Conservation (phyloP, 352 stramenopile genomes). For the Globisporangium mamillatum region DNA sequence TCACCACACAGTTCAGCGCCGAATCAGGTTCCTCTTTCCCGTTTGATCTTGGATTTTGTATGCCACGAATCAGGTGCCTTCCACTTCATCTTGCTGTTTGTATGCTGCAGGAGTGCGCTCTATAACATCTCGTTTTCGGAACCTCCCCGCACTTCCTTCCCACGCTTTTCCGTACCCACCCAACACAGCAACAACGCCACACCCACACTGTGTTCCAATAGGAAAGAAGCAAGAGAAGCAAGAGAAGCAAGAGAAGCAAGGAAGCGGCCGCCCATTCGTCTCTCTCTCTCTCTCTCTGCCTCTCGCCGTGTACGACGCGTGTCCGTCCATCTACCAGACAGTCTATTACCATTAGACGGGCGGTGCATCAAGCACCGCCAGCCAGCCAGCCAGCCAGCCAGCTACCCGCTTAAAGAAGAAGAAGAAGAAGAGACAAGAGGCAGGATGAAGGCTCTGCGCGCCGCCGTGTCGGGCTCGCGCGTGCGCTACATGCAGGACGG, state of each 20-base stretch:
- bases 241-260: not conserved
- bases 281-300: slow-evolving; percentile 4
- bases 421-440: not conserved
- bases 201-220: not conserved
- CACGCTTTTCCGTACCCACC: not conserved
- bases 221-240: not conserved
- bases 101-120: not conserved
- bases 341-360: not conserved
- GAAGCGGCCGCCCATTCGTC: not conserved
- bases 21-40: not conserved
- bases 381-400: not conserved
- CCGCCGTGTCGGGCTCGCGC: slow-evolving; percentile 73
- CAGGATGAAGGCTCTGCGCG: slow-evolving; percentile 76
- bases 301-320: not conserved
- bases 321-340: not conserved
- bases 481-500: slow-evolving; percentile 83
- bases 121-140: slow-evolving; percentile 11
- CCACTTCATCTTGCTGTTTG: not conserved
- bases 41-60: not conserved
- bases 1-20: not conserved
- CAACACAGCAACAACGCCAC: not conserved
- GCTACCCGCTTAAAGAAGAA: not conserved
- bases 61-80: not conserved
- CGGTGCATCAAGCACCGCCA: not conserved
- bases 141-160: not conserved